Evolutionary conservation across 2,329 filamentous ascomycete species (phyloP).

Genomic region (Berkeleyomyces basicola): DNA sequence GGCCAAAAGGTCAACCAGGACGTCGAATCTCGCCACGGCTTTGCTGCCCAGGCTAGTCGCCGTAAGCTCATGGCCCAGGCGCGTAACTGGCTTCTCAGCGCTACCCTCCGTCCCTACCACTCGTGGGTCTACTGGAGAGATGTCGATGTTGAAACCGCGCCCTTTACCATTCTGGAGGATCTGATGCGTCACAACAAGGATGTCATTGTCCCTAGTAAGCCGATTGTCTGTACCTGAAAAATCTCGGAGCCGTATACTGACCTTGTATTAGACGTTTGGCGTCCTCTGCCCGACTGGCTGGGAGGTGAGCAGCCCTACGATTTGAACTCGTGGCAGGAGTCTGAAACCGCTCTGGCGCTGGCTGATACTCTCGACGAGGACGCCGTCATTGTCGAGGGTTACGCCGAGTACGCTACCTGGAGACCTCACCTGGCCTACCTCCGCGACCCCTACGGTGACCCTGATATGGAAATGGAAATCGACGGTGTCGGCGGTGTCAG

Average conservation of each 20-base stretch:
- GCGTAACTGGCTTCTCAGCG: constrained; percentile 89
- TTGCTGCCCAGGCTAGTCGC: constrained; percentile 83
- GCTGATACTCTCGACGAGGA: constrained; percentile 94
- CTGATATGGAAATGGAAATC: constrained; percentile 99
- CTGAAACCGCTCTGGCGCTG: constrained; percentile 82
- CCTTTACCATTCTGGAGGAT: constrained; percentile 91
- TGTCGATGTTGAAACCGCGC: constrained; percentile 93
- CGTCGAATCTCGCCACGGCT: constrained; percentile 92
- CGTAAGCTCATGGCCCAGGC: constrained; percentile 97
- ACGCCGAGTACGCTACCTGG: constrained; percentile 98
- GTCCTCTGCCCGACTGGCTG: constrained; percentile 95
- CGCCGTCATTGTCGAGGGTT: constrained; percentile 95
- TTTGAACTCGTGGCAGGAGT: constrained; percentile 98
- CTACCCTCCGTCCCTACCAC: constrained; percentile 81
- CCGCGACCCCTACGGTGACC: constrained; percentile 89
- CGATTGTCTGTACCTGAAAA: not conserved
- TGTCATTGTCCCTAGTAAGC: constrained; percentile 92
- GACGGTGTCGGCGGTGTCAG: constrained; percentile 95
- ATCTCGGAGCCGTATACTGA: constrained; percentile 16
- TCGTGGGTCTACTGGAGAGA: constrained; percentile 99
- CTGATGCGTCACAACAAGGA: constrained; percentile 98
- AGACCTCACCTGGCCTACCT: constrained; percentile 91
- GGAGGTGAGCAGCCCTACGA: constrained; percentile 97
- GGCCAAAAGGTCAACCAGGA: constrained; percentile 96
- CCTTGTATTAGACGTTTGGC: constrained; percentile 63